Conservation (phyloP, 371 early-diverging fungal species). For the Lichtheimia ornata region DNA sequence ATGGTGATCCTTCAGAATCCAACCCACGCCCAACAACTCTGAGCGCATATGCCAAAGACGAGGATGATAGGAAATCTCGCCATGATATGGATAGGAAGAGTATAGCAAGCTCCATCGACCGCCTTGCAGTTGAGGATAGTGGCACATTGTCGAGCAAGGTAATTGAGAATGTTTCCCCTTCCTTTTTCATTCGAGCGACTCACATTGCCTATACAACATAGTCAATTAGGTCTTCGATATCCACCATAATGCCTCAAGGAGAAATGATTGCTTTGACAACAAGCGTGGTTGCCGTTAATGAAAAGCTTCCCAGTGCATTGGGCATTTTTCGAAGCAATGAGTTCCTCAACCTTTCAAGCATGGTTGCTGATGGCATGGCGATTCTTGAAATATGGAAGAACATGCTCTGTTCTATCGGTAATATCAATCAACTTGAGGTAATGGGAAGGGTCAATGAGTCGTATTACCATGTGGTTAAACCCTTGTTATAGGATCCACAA, state of each 20-base stretch:
- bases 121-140: constrained; percentile 20
- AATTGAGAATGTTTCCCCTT: neutral
- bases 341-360: constrained; percentile 41
- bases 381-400: constrained; percentile 67
- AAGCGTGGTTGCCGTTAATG: constrained; percentile 33
- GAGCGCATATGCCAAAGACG: constrained; percentile 12
- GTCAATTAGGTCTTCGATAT: constrained; percentile 47
- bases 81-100: constrained; percentile 27
- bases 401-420: constrained; percentile 69
- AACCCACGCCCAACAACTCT: neutral
- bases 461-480: neutral
- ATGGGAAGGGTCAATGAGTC: neutral
- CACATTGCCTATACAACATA: constrained; percentile 2
- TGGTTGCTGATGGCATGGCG: constrained; percentile 41
- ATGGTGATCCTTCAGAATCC: neutral
- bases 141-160: constrained; percentile 36
- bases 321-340: constrained; percentile 46
- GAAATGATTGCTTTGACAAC: constrained; percentile 33
- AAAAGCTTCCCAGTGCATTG: constrained; percentile 35
- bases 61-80: constrained; percentile 14
- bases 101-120: constrained; percentile 19
- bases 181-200: no score
- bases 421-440: constrained; percentile 62
- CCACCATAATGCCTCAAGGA: constrained; percentile 25
- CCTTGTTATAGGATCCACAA: constrained; percentile 43